Evolutionary conservation across 1,139 yeast genomes (phyloP).

Genomic region (Saccharomyces hybrid): DNA sequence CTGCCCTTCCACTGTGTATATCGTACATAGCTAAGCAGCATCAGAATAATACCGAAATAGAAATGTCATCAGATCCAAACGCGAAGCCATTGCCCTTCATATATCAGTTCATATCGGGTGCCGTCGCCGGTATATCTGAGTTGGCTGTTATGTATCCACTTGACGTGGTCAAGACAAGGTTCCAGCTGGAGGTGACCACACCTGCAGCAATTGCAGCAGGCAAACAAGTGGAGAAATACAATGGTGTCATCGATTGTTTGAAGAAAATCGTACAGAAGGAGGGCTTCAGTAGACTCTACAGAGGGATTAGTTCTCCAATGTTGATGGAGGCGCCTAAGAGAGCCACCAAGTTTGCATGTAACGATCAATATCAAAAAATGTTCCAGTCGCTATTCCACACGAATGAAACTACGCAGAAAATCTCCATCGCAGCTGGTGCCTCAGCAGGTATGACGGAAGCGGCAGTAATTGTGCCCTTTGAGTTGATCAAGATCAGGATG

Average conservation of each 20-base stretch:
- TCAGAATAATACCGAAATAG: background rate
- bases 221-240: constrained; percentile 48
- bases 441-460: constrained; percentile 97
- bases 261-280: constrained; percentile 77
- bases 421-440: constrained; percentile 90
- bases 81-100: constrained; percentile 4
- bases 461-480: constrained; percentile 94
- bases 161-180: constrained; percentile 96
- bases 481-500: constrained; percentile 73
- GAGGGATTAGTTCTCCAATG: constrained; percentile 93
- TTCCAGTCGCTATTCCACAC: constrained; percentile 70
- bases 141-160: constrained; percentile 95
- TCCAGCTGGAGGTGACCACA: constrained; percentile 71
- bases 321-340: constrained; percentile 99
- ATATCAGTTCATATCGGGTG: constrained; percentile 90
- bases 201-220: constrained; percentile 45
- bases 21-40: background rate
- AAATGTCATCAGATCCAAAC: background rate
- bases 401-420: constrained; percentile 63
- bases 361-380: constrained; percentile 91
- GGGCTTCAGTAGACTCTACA: constrained; percentile 75
- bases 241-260: constrained; percentile 78
- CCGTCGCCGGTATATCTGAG: constrained; percentile 96
- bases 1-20: background rate
- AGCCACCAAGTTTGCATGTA: constrained; percentile 97